Evolutionary conservation across 2,329 filamentous ascomycete species (phyloP), one percentile per base, ranked within the genome.

Genomic region (Thielaviopsis musarum): DNA sequence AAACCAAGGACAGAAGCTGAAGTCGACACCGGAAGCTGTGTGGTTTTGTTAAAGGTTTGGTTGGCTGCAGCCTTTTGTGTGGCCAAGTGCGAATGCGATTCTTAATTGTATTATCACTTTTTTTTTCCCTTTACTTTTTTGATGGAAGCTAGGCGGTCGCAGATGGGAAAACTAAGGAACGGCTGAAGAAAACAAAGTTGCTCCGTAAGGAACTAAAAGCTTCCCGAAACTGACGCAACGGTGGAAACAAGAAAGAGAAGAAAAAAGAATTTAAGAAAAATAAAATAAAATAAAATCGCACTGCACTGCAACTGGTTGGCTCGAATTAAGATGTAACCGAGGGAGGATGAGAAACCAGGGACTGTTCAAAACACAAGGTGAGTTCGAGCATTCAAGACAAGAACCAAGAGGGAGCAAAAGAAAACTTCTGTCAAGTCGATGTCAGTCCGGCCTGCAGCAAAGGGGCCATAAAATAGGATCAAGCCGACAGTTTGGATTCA

Each of bases 191-290:
- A 49, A 49, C 45, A 49, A 49, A 19, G 19, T 13, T 7, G 45
- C 17, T 49, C 45, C n/a, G 45, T 49, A 28, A 54, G 52, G 52
- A 63, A 59, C 58, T 48, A 63, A 59, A 21, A 51, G 52, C 53
- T 55, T 52, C 61, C 61, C 58, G 59, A 59, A 54, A 61, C 59
- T 62, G 61, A 54, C 60, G 38, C 56, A 58, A 52, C 49, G 55
- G 56, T 61, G 55, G 54, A 53, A 56, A 52, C 38, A 54, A 34
- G 58, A 56, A 52, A 60, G 60, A 57, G 10, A 21, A 49, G 17
- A 49, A 49, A 19, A 49, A 49, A 49, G n/a, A 21, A n/a, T 9
- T 2, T n/a, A n/a, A n/a, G 17, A 45, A 15, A 45, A 17, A n/a
- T 17, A 45, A 45, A 45, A 45, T 5, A 45, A 45, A 38, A 38